phyloP scores from a whole-genome alignment of 2,329 filamentous ascomycete species.

The Alternaria sp. region DNA sequence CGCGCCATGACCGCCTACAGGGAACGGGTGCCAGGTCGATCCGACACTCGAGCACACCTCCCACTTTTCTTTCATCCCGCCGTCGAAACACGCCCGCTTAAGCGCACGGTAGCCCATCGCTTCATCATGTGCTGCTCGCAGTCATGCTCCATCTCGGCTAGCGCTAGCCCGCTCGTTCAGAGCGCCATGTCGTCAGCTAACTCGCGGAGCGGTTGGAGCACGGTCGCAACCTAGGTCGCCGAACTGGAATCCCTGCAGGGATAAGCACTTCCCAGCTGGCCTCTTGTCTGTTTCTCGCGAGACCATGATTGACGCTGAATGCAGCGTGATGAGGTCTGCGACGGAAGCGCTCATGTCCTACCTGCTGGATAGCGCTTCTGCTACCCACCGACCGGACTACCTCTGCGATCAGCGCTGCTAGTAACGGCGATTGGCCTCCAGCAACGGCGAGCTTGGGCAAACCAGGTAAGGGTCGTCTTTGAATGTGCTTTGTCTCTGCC shows the following conservation, averaged over 20 bases:
- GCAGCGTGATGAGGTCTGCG: conserved; percentile 21
- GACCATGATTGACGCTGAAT: conserved; percentile 21
- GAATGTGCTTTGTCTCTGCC: conserved; percentile 40
- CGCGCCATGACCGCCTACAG: conserved; percentile 22
- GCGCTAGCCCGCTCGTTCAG: conserved; percentile 32
- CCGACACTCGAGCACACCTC: conserved; percentile 11
- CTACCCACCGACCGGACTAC: conserved; percentile 10
- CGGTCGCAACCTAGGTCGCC: conserved; percentile 39
- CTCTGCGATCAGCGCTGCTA: conserved; percentile 23
- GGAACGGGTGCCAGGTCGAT: conserved; percentile 27
- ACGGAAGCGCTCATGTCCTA: conserved; percentile 17
- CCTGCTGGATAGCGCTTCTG: conserved; percentile 17
- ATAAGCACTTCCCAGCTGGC: conserved; percentile 21
- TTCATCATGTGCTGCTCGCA: conserved; percentile 44
- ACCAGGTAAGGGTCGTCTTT: conserved; percentile 28
- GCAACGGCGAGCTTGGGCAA: conserved; percentile 31
- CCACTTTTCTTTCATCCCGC: conserved; percentile 18
- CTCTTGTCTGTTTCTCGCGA: conserved; percentile 10
- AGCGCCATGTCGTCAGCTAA: conserved; percentile 38
- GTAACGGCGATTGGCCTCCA: conserved; percentile 24
- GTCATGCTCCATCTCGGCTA: conserved; percentile 35
- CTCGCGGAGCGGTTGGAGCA: conserved; percentile 32
- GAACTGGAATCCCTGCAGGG: conserved; percentile 31
- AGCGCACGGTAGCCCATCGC: conserved; percentile 25
- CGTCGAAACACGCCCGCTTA: conserved; percentile 32